Conservation (phyloP, 352 stramenopile genomes). For the Halophytophthora polymorphica region DNA sequence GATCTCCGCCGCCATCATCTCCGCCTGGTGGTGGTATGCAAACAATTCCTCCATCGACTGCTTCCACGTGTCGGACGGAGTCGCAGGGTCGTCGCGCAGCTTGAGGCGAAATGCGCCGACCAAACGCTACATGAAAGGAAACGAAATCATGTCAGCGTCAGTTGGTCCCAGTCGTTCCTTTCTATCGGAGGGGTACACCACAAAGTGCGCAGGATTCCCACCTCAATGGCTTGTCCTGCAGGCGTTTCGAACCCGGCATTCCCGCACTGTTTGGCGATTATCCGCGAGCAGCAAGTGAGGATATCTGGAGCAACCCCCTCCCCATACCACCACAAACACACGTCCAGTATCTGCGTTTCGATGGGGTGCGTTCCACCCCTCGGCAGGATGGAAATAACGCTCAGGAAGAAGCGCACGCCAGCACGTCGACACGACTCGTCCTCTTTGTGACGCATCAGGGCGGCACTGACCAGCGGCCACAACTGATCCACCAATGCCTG, state of each 20-base stretch:
- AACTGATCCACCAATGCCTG: conserved; percentile 38
- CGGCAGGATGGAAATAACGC: conserved; percentile 26
- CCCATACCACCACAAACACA: conserved; percentile 42
- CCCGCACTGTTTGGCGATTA: conserved; percentile 35
- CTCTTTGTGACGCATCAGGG: conserved; percentile 28
- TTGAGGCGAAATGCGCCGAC: conserved; percentile 38
- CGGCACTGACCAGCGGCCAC: conserved; percentile 40
- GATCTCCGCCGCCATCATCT: conserved; percentile 42
- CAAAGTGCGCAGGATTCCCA: conserved; percentile 6
- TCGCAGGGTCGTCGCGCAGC: conserved; percentile 31
- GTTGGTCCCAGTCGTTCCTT: too few species aligned
- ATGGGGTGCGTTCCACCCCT: conserved; percentile 16
- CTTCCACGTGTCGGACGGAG: conserved; percentile 13
- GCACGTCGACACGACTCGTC: conserved; percentile 28
- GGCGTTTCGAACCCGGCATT: conserved; percentile 23
- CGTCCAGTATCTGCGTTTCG: conserved; percentile 39
- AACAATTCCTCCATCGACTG: conserved; percentile 36
- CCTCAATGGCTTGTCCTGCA: conserved; percentile 27
- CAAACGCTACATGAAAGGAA: conserved; percentile 20
- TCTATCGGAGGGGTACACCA: too few species aligned
- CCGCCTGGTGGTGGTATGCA: conserved; percentile 26
- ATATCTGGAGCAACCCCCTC: conserved; percentile 38
- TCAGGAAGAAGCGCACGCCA: conserved; percentile 53
- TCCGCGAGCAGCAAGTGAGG: conserved; percentile 35
- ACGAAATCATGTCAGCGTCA: conserved; percentile 1